Base-by-base conservation (phyloP, 352 stramenopile genomes). In the Elongisporangium undulatum region DNA sequence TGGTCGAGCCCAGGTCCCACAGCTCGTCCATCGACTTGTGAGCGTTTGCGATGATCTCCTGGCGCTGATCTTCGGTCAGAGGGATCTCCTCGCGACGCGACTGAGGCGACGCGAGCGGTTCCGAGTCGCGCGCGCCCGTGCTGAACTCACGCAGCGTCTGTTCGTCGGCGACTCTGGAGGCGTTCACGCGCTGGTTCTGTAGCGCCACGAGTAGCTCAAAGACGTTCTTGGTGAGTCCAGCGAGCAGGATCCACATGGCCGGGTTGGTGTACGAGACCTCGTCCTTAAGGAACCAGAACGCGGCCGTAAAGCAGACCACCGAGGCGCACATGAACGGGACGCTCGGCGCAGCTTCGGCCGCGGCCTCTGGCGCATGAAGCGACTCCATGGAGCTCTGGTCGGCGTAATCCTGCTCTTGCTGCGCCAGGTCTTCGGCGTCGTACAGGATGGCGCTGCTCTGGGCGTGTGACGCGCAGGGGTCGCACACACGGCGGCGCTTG, bases 201-300 rank as follows among this genome's bases (percentile, higher is more conserved):
- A 66, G 13, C 52, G 72, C 74, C 3, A 58, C 48, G 12, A 63
- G 58, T 6, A 93, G 59, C 51, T 93, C 77, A 54, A 83, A 76
- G 29, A 91, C 56, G 41, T 91, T 93, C 67, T 89, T 93, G 49
- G 83, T 51, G 26, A 91, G 88, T 0, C 79, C 83, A 4, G 71
- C 68, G 20, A 90, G 60, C 22, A 93, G 62, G 48, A 93, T 93
- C 79, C 82, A 93, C 19, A 91, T 71, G 16, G 83, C 83, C 3
- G 81, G 81, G 56, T 93, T 93, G 12, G 79, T 74, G 49, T 74
- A 66, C 38, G 81, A 74, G 26, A 93, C 82, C 45, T 91, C 81
- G 62, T 90, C 81, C 63, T 88, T 89, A 12, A 93, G 68, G 64
- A 91, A 91, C 79, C 79, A 93, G 23, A 93, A 90, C 1, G 83